Conservation (phyloP, 2,329 filamentous ascomycete species). For the Huntiella moniliformis region DNA sequence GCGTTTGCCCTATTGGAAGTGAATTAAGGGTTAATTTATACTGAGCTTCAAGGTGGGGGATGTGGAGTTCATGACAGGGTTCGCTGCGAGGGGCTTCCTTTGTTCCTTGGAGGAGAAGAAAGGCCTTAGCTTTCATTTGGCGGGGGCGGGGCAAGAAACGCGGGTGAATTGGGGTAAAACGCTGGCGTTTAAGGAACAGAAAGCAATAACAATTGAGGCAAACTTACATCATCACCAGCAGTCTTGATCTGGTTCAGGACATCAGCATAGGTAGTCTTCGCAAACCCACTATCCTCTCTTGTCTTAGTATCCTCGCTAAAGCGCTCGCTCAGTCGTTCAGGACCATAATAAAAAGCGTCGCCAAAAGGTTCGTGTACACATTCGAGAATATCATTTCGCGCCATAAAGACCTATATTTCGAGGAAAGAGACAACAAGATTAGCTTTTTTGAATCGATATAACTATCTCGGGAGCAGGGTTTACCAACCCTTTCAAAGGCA, state of each 20-base stretch:
- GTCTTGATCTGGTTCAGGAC: conserved; percentile 60
- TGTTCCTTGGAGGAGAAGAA: no score
- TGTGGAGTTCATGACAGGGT: no score
- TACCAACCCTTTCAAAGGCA: conserved; percentile 70
- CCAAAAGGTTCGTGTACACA: conserved; percentile 94
- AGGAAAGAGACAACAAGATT: conserved; percentile 6
- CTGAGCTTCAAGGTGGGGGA: not conserved
- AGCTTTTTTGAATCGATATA: not conserved
- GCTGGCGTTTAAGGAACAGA: not conserved
- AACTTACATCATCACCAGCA: conserved; percentile 49
- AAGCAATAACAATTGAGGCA: not conserved
- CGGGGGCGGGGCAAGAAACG: not conserved
- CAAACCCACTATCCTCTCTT: conserved; percentile 44
- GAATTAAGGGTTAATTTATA: not conserved
- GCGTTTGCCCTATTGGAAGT: conserved; percentile 52
- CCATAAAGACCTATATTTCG: conserved; percentile 72
- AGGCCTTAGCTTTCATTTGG: no score
- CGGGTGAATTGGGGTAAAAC: not conserved
- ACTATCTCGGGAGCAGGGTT: conserved; percentile 17
- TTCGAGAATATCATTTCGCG: conserved; percentile 58
- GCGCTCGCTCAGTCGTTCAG: conserved; percentile 64
- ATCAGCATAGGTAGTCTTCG: conserved; percentile 51
- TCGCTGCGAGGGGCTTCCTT: no score
- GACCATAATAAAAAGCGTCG: conserved; percentile 90
- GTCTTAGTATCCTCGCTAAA: conserved; percentile 49